Base-by-base conservation (phyloP, 2,329 filamentous ascomycete species). In the Ambrosiella cleistominuta region DNA sequence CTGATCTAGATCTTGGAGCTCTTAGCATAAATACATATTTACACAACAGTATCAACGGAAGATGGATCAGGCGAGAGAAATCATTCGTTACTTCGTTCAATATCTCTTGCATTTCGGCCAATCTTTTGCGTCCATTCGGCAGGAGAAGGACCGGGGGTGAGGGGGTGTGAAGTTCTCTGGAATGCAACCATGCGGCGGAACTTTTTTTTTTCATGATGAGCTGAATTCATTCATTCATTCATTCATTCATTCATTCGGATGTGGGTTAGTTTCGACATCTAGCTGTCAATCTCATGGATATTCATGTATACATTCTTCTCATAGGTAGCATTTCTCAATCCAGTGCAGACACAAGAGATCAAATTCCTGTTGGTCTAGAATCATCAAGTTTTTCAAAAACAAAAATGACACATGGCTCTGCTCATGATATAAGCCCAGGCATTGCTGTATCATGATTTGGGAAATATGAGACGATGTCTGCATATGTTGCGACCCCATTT, bases 21-120 rank as follows among this genome's bases (percentile, higher is more conserved):
- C 27, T 27, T 27, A 5, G 27, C 4, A 3, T 27, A 27, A 27
- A 27, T 27, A 12, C 45, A 49, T 49, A n/a, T 19, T 9, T 19
- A 49, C 45, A 9, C 17, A n/a, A 27, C 17, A 35, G 6, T n/a
- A 51, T 19, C 35, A 36, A 35, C 11, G 11, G 39, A 42, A n/a
- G 39, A 11, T 42, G 11, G n/a, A 51, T 51, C 47, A 51, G 47
- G 47, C 27, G 47, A 51, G 47, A 51, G 47, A 11, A 8, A 51
- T 51, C 47, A n/a, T 51, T 19, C 47, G 47, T 51, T 51, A 36
- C 47, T 51, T 51, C 47, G 47, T 51, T 51, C 47, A 27, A 51
- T 51, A 15, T 15, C 17, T 36, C 47, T 51, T 51, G 47, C 47
- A n/a, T 51, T 51, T 42, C 39, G 39, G 39, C 5, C 39, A n/a